Conservation (phyloP, 306 rosid species). For the Citrullus amarus region DNA sequence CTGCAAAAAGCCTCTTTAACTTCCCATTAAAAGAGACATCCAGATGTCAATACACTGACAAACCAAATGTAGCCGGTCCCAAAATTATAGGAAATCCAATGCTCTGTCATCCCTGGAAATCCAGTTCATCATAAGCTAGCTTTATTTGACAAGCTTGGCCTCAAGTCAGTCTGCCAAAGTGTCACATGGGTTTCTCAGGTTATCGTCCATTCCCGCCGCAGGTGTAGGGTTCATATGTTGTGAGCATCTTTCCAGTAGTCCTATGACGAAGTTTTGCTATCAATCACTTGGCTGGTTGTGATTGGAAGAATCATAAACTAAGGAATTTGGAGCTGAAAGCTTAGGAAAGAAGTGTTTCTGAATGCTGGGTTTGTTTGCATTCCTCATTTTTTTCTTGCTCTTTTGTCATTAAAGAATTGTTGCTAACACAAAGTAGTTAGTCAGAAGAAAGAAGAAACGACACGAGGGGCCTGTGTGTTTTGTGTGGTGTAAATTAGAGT, state of each 20-base stretch:
- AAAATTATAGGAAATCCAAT: conserved; percentile 9
- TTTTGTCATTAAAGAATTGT: not conserved
- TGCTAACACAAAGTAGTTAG: not conserved
- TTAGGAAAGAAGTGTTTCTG: not conserved
- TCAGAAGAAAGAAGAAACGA: not conserved
- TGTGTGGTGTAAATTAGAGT: not conserved
- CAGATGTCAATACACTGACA: not conserved
- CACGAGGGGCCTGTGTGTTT: not conserved
- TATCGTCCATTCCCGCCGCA: not conserved
- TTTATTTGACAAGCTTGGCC: conserved; percentile 10
- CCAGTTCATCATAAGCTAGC: conserved; percentile 7
- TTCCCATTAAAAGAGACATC: not conserved
- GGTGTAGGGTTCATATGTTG: conserved; percentile 7
- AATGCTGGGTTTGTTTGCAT: not conserved
- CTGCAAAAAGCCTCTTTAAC: not conserved
- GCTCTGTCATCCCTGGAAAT: conserved; percentile 15
- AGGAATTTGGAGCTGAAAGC: conserved; percentile 1
- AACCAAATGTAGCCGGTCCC: not conserved
- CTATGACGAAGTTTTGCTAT: not conserved
- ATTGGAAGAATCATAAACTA: not conserved
- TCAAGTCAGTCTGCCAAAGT: conserved; percentile 14
- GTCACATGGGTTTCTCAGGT: conserved; percentile 24
- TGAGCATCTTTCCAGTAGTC: conserved; percentile 13
- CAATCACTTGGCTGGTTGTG: not conserved
- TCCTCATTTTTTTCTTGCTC: not conserved